phyloP scores from a whole-genome alignment of 2,329 filamentous ascomycete species.

The Periconia sp. region DNA sequence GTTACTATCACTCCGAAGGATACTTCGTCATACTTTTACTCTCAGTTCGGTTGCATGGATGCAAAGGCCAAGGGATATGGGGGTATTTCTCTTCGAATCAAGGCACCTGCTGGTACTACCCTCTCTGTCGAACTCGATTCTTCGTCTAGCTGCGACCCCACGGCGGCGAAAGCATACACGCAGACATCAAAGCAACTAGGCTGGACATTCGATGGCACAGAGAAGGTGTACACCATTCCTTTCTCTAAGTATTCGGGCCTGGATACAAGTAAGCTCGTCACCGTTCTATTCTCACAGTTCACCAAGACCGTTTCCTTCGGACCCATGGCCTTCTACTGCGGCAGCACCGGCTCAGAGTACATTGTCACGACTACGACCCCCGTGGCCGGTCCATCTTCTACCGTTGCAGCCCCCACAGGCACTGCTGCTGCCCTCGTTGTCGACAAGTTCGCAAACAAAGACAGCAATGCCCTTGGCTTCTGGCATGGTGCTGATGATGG shows the following conservation, averaged over 20 bases:
- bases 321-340: slow-evolving; percentile 66
- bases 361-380: slow-evolving; percentile 51
- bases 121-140: slow-evolving; percentile 61
- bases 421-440: slow-evolving; percentile 61
- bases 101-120: slow-evolving; percentile 58
- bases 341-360: slow-evolving; percentile 57
- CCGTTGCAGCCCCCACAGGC: slow-evolving; percentile 58
- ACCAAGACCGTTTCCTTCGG: slow-evolving; percentile 58
- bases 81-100: slow-evolving; percentile 63
- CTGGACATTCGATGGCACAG: slow-evolving; percentile 66
- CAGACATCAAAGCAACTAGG: slow-evolving; percentile 58
- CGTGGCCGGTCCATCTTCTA: slow-evolving; percentile 53
- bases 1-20: slow-evolving; percentile 59
- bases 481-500: slow-evolving; percentile 72
- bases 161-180: slow-evolving; percentile 41
- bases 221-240: slow-evolving; percentile 65
- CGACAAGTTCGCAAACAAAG: slow-evolving; percentile 62
- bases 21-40: slow-evolving; percentile 63
- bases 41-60: slow-evolving; percentile 61
- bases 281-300: slow-evolving; percentile 58
- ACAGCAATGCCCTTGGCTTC: slow-evolving; percentile 65
- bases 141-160: slow-evolving; percentile 52
- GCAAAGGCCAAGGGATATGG: slow-evolving; percentile 58
- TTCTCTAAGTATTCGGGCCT: slow-evolving; percentile 60
- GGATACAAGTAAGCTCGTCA: slow-evolving; percentile 59